Evolutionary conservation across 1,284 basidiomycete species (phyloP).

Genomic region (Athelia sp.): DNA sequence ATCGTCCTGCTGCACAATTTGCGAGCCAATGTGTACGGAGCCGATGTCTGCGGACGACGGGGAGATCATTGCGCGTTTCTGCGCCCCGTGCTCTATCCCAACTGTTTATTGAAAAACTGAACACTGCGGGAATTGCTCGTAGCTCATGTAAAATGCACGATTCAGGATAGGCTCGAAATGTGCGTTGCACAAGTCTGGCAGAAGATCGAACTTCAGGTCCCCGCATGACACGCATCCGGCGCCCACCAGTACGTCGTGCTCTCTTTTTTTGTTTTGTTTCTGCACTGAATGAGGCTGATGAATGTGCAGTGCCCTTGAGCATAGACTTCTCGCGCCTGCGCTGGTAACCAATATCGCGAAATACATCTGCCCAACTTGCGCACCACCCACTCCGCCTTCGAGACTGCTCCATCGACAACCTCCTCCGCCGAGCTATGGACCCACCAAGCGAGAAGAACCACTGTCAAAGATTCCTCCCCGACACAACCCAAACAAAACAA

Average conservation of each 20-base stretch:
- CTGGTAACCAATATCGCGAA: conserved; percentile 90
- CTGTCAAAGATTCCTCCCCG: too few species aligned
- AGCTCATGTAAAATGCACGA: conserved; percentile 83
- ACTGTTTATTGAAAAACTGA: not conserved
- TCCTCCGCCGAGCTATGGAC: conserved; percentile 16
- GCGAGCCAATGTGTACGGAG: conserved; percentile 75
- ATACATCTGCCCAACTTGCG: conserved; percentile 75
- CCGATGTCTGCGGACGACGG: conserved; percentile 92
- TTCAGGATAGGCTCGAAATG: conserved; percentile 91
- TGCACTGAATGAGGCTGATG: conserved; percentile 7
- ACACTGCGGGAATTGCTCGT: conserved; percentile 75
- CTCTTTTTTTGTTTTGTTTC: conserved; percentile 2
- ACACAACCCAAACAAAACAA: too few species aligned
- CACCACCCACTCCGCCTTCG: conserved; percentile 5
- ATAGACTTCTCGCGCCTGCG: conserved; percentile 53
- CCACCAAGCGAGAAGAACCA: too few species aligned
- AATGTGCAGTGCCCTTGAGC: conserved; percentile 48
- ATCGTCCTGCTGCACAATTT: conserved; percentile 84
- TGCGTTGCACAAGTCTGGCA: conserved; percentile 81
- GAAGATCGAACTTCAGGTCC: conserved; percentile 90
- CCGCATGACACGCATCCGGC: conserved; percentile 83
- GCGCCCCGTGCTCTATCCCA: conserved; percentile 2
- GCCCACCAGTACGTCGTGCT: conserved; percentile 59
- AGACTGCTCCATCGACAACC: conserved; percentile 11
- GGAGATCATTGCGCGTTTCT: conserved; percentile 83